phyloP scores from a whole-genome alignment of 139 green algal genomes.

The Penium margaritaceum region DNA sequence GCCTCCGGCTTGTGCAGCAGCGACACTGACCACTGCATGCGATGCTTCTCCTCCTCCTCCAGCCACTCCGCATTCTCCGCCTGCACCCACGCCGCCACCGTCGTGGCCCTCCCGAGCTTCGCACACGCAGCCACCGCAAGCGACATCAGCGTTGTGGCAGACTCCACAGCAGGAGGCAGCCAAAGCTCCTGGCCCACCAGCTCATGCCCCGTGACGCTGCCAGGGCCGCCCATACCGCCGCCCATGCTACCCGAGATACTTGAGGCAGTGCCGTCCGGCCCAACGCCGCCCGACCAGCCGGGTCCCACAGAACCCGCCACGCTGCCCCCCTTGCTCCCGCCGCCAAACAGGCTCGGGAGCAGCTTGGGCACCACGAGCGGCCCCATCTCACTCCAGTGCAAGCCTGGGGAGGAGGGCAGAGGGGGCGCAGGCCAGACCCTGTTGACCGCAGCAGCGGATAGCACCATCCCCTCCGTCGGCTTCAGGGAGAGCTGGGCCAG shows the following conservation, averaged over 20 bases:
- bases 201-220: neutral
- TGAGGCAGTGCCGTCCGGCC: too few relatives aligned
- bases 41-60: slow-evolving; percentile 20
- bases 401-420: neutral
- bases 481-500: slow-evolving; percentile 23
- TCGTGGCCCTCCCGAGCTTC: slow-evolving; percentile 15
- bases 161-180: neutral
- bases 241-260: too few relatives aligned
- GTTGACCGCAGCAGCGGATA: slow-evolving; percentile 16
- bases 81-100: slow-evolving; percentile 31
- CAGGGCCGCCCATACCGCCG: neutral
- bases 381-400: slow-evolving; percentile 30
- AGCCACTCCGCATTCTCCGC: slow-evolving; percentile 31
- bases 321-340: neutral
- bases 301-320: too few relatives aligned
- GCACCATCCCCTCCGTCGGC: slow-evolving; percentile 18
- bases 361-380: slow-evolving; percentile 20
- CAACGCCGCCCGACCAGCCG: too few relatives aligned
- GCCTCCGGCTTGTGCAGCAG: slow-evolving; percentile 2
- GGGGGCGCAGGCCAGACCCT: slow-evolving; percentile 7
- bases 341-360: slow-evolving; percentile 1
- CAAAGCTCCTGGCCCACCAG: slow-evolving; percentile 14
- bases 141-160: slow-evolving; percentile 20
- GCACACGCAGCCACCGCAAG: slow-evolving; percentile 8
- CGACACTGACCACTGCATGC: slow-evolving; percentile 24